Percentiles rank a stretch among this genome's conserved stretches.
Conservation (phyloP, 2,329 filamentous ascomycete species). For the Colletotrichum noveboracense region DNA sequence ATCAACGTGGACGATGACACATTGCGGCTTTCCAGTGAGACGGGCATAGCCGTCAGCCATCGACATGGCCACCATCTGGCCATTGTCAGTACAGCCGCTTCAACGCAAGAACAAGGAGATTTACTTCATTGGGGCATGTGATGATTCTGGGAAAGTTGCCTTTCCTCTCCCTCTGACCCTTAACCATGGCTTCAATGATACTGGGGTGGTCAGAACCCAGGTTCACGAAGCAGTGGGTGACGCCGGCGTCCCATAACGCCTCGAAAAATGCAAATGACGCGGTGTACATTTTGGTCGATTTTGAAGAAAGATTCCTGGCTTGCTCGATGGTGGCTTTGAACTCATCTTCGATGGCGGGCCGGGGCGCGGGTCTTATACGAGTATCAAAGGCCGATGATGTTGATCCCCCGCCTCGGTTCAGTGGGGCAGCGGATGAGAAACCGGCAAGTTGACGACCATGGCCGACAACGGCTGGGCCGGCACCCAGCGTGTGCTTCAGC, state of each 20-base stretch:
- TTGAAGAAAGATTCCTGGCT: slow-evolving; percentile 7
- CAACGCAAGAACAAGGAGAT: background rate
- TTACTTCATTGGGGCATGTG: slow-evolving; percentile 76
- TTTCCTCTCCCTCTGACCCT: slow-evolving; percentile 68
- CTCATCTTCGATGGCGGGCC: background rate
- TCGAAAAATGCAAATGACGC: slow-evolving; percentile 85
- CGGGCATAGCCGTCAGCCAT: slow-evolving; percentile 79
- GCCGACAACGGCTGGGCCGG: slow-evolving; percentile 2
- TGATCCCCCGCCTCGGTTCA: slow-evolving; percentile 3
- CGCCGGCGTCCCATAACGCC: slow-evolving; percentile 73
- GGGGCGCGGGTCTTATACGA: slow-evolving; percentile 5
- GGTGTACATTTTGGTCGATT: slow-evolving; percentile 61
- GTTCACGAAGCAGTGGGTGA: slow-evolving; percentile 66
- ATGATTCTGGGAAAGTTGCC: slow-evolving; percentile 70
- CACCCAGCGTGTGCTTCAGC: background rate
- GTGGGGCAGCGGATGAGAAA: slow-evolving; percentile 12
- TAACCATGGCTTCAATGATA: slow-evolving; percentile 76
- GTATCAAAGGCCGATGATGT: background rate
- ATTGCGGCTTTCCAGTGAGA: slow-evolving; percentile 70
- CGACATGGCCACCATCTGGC: slow-evolving; percentile 75
- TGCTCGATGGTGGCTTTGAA: slow-evolving; percentile 12
- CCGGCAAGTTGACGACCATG: slow-evolving; percentile 6
- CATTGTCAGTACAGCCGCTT: background rate
- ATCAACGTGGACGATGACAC: slow-evolving; percentile 76
- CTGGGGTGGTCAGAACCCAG: slow-evolving; percentile 70